Conservation (phyloP, 495 filamentous ascomycete genomes). For the Xylaria flabelliformis region DNA sequence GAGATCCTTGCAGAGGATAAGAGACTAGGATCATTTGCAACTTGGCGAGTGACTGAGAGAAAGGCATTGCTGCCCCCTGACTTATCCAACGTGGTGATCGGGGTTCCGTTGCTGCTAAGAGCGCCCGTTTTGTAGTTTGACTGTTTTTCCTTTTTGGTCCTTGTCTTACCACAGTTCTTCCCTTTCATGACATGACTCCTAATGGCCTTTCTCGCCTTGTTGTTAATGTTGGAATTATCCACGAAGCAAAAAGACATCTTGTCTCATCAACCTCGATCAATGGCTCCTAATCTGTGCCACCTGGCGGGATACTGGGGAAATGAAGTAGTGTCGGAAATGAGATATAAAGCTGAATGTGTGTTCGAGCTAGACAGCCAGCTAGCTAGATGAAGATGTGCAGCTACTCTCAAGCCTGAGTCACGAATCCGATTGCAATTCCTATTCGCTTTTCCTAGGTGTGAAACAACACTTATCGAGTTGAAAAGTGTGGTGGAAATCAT, state of each 20-base stretch:
- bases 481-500: background rate
- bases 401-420: background rate
- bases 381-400: background rate
- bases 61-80: background rate
- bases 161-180: conserved; percentile 38
- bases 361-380: background rate
- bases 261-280: background rate
- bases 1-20: background rate
- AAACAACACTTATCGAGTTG: background rate
- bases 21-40: background rate
- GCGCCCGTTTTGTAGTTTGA: background rate
- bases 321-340: background rate
- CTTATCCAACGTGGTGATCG: background rate
- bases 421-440: background rate
- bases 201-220: conserved; percentile 31
- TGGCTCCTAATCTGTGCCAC: background rate
- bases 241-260: conserved; percentile 35
- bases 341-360: background rate
- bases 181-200: conserved; percentile 45
- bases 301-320: background rate
- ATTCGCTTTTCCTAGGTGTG: background rate
- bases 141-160: conserved; percentile 7
- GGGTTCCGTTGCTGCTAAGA: background rate
- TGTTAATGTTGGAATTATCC: conserved; percentile 29
- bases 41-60: background rate